Conservation (phyloP, 1,139 yeast species). For the Suhomyces chickasaworum region DNA sequence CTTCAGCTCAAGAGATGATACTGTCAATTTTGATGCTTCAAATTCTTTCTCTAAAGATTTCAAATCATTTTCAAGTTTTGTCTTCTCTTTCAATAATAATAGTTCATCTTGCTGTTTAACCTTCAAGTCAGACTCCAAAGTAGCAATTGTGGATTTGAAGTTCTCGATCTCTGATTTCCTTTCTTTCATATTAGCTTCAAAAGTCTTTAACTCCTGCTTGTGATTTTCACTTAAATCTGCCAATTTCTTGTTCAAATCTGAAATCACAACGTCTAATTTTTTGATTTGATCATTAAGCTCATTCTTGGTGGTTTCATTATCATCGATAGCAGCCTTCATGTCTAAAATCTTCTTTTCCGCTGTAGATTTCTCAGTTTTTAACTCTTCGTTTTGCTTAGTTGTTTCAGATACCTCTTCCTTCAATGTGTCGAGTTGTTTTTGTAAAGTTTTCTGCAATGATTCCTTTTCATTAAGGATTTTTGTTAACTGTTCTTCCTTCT, state of each 20-base stretch:
- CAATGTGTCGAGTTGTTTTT: background rate
- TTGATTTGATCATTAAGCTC: background rate
- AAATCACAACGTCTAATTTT: background rate
- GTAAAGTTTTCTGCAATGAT: background rate
- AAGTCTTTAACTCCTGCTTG: background rate
- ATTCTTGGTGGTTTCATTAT: background rate
- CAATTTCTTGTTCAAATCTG: background rate
- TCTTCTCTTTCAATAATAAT: background rate
- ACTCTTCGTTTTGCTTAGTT: background rate
- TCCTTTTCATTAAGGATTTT: background rate
- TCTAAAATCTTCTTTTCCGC: background rate
- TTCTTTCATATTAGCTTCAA: background rate
- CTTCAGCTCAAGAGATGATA: background rate
- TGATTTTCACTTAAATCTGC: background rate
- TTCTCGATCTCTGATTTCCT: background rate
- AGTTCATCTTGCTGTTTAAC: background rate
- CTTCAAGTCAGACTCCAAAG: background rate
- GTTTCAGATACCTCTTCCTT: background rate
- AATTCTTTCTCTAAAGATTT: background rate
- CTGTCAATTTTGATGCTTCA: background rate
- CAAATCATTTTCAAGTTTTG: background rate
- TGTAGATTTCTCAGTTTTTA: background rate
- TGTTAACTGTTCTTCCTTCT: background rate
- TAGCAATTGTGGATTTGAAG: background rate
- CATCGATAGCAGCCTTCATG: no score